Evolutionary conservation across 306 rosid species (phyloP).

Genomic region (Quercus engelmannii): DNA sequence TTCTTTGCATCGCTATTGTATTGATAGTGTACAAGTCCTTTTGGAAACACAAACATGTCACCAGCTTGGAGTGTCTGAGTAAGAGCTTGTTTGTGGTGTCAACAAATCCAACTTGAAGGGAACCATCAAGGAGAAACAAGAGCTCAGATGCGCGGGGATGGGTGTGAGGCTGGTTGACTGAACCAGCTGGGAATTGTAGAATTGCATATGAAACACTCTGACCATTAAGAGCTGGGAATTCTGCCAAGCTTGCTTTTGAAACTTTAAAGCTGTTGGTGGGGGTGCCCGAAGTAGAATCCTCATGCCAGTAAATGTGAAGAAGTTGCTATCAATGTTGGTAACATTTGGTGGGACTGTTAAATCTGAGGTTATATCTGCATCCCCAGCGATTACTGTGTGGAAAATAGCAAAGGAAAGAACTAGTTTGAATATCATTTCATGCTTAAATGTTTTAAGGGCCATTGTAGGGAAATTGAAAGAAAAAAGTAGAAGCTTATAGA

Average conservation of each 20-base stretch:
- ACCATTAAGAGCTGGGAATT: conserved; percentile 51
- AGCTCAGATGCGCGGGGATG: conserved; percentile 56
- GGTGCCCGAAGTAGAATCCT: conserved; percentile 10
- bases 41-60: conserved; percentile 50
- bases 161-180: conserved; percentile 45
- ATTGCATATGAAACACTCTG: conserved; percentile 53
- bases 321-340: conserved; percentile 20
- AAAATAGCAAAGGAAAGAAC: conserved; percentile 13
- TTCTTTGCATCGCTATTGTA: conserved; percentile 22
- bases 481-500: too few relatives aligned
- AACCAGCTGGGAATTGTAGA: conserved; percentile 35
- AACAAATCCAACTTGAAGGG: conserved; percentile 43
- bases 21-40: conserved; percentile 54
- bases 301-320: conserved; percentile 49
- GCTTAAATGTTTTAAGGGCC: background rate
- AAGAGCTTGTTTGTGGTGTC: conserved; percentile 48
- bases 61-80: conserved; percentile 35
- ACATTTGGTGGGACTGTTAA: conserved; percentile 25
- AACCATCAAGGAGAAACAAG: conserved; percentile 31
- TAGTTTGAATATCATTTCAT: conserved; percentile 16
- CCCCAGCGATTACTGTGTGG: conserved; percentile 26
- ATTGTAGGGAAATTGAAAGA: too few relatives aligned
- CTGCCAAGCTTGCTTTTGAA: conserved; percentile 29
- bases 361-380: conserved; percentile 43
- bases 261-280: conserved; percentile 21